Conservation (phyloP, 176 grass and related monocot species). For the Triticum timopheevii region DNA sequence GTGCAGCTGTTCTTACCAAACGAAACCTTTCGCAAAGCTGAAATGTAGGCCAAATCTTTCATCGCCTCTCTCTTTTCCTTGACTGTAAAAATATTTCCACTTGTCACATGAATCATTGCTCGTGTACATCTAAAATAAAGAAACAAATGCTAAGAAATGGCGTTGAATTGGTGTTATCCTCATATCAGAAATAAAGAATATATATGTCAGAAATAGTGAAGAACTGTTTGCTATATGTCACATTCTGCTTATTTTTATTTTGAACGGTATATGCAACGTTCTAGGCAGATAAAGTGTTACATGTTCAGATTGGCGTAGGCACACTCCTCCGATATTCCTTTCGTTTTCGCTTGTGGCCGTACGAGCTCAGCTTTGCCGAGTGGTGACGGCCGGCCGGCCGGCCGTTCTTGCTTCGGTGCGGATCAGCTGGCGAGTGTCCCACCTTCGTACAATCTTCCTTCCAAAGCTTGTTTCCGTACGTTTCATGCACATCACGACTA, state of each 20-base stretch:
- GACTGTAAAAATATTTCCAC: not conserved
- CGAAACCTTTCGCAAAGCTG: not conserved
- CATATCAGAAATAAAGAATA: not conserved
- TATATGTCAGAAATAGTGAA: not conserved
- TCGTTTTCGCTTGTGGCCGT: not conserved
- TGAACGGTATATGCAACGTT: too few species aligned
- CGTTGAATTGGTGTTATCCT: not conserved
- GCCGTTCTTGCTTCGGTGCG: not conserved
- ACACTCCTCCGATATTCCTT: not conserved
- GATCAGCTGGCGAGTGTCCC: conserved; percentile 24
- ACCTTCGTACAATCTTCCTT: not conserved
- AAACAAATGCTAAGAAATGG: not conserved
- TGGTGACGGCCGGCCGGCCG: not conserved
- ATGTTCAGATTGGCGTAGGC: not conserved
- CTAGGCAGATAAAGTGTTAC: too few species aligned
- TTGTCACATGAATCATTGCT: not conserved
- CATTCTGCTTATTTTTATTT: too few species aligned
- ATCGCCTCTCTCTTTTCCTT: not conserved
- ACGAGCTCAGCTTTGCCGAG: conserved; percentile 23
- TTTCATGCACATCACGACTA: too few species aligned
- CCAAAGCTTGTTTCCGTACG: not conserved
- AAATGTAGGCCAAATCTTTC: conserved; percentile 13
- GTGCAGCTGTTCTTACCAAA: conserved; percentile 23
- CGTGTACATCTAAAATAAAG: not conserved
- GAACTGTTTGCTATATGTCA: too few species aligned